Evolutionary conservation across 208 protist species (phyloP), one percentile per base, ranked within the genome.

Genomic region (Plasmodiophora brassicae): DNA sequence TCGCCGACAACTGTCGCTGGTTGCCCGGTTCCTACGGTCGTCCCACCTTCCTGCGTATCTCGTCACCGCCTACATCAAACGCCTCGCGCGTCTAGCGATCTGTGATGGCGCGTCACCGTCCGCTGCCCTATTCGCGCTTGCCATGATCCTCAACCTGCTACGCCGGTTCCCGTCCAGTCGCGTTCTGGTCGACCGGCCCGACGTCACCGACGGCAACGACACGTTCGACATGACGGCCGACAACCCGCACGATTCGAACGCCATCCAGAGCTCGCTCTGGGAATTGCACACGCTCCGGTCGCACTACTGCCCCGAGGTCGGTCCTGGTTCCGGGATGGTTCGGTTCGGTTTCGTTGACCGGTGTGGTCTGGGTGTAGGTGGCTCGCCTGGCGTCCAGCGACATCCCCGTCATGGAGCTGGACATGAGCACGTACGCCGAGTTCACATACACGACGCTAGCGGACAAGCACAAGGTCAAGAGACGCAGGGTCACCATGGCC

Each of bases 1-100:
- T 32, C 65, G 65, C 14, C 65, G 65, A 32, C 41, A 44, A 14
- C 65, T 78, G 14, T 44, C 65, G 5, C n/a, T 78, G 5, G n/a
- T 78, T 32, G 32, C 32, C 32, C 32, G 41, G n/a, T 78, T 78
- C n/a, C 5, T 78, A 38, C 65, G 65, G 20, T 78, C 65, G 5
- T 44, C 32, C n/a, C n/a, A 78, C 65, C n/a, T 78, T n/a, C 65
- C 65, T 14, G 32, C 65, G 41, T 78, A 78, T 78, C 65, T 78
- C 5, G 65, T 78, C n/a, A 38, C 65, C 5, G 65, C 65, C 14
- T 78, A 44, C n/a, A 78, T 78, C 65, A 78, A 78, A 78, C 32
- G 41, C 32, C 41, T 78, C n/a, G 65, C 65, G 32, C 65, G 65
- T 5, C 65, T 78, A 38, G 65, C 65, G n/a, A 78, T 78, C 20